Percentiles rank a stretch among this genome's conserved stretches.
Evolutionary conservation across 305 asterid species (phyloP).

Genomic region (Fraxinus baroniana): DNA sequence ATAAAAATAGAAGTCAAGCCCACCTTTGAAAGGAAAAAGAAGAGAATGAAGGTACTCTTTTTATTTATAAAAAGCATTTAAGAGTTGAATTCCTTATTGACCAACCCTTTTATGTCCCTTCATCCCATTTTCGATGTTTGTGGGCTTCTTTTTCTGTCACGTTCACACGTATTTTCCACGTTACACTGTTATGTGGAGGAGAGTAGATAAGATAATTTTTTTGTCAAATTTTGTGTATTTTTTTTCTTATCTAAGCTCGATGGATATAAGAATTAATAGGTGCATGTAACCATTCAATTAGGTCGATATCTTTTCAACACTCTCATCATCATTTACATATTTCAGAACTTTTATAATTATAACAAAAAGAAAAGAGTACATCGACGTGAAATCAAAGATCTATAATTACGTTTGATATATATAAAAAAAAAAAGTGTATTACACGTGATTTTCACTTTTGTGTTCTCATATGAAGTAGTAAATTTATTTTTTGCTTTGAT

Average conservation of each 20-base stretch:
- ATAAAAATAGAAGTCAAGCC: slow-evolving; percentile 45
- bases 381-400: not conserved
- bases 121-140: not conserved
- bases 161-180: slow-evolving; percentile 57
- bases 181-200: slow-evolving; percentile 11
- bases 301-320: not conserved
- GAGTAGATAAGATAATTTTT: not conserved
- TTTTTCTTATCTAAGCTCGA: not conserved
- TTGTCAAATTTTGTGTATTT: not conserved
- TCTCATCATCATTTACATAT: not conserved
- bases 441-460: no score
- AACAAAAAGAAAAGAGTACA: not conserved
- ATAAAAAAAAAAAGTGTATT: no score
- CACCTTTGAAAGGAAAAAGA: slow-evolving; percentile 30
- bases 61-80: not conserved
- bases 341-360: no score
- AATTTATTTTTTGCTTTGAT: not conserved
- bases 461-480: no score
- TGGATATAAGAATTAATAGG: not conserved
- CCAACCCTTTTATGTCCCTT: slow-evolving; percentile 18
- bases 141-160: slow-evolving; percentile 20
- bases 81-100: slow-evolving; percentile 22
- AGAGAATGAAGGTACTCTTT: not conserved
- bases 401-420: no score
- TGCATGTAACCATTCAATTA: not conserved